Evolutionary conservation across 2,329 filamentous ascomycete genomes (phyloP).

Genomic region (Xylariaceae sp.): DNA sequence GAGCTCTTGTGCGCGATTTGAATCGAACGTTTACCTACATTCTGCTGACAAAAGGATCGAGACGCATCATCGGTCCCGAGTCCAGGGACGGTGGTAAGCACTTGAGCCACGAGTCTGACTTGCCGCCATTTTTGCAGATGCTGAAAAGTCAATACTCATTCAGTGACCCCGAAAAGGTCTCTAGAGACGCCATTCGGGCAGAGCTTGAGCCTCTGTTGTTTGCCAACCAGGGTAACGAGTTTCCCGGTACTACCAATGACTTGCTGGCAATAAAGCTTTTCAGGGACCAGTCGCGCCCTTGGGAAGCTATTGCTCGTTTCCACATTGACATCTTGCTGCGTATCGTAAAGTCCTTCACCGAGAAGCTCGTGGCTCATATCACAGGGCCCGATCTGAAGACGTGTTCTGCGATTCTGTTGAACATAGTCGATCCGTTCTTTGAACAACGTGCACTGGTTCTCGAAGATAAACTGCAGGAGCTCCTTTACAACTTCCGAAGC

Average conservation of each 20-base stretch:
- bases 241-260: constrained; percentile 36
- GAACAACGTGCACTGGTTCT: constrained; percentile 28
- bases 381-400: constrained; percentile 27
- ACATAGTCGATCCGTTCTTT: constrained; percentile 27
- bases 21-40: constrained; percentile 31
- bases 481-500: constrained; percentile 35
- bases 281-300: constrained; percentile 35
- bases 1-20: constrained; percentile 31
- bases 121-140: constrained; percentile 29
- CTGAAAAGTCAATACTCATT: constrained; percentile 33
- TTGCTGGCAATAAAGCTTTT: constrained; percentile 38
- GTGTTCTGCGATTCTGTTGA: constrained; percentile 22
- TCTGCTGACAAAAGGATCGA: constrained; percentile 28
- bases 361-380: constrained; percentile 34
- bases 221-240: constrained; percentile 37
- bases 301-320: constrained; percentile 35
- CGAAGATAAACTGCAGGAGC: constrained; percentile 35
- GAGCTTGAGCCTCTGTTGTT: constrained; percentile 34
- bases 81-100: constrained; percentile 10
- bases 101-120: constrained; percentile 33
- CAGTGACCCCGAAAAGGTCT: constrained; percentile 25
- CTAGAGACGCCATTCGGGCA: constrained; percentile 12
- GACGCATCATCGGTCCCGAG: constrained; percentile 21
- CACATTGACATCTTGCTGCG: constrained; percentile 34
- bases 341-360: constrained; percentile 34